These are phyloP conservation scores for Eutrema salsugineum DNA, from an alignment of 441 rosid genomes.

Conservation along the genomic window DNA sequence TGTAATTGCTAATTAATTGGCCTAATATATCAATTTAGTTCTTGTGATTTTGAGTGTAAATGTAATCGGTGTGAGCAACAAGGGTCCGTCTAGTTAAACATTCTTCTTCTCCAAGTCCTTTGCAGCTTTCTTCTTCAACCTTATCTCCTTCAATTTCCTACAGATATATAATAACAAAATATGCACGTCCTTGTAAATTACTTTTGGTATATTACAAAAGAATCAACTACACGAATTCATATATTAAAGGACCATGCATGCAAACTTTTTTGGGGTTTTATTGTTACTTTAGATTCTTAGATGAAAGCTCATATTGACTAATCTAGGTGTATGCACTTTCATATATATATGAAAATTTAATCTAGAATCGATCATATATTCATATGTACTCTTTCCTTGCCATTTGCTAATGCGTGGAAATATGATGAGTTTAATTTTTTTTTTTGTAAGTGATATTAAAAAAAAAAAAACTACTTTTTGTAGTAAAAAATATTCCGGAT, in stretches of 20 bases:
- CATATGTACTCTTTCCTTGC: not conserved
- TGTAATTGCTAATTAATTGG: not conserved
- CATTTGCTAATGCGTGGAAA: not conserved
- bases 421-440: no score
- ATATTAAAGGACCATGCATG: constrained; percentile 9
- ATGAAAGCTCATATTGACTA: constrained; percentile 2
- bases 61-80: constrained; percentile 43
- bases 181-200: not conserved
- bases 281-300: not conserved
- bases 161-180: not conserved
- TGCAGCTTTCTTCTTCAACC: constrained; percentile 35
- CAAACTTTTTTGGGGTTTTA: not conserved
- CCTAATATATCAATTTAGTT: constrained; percentile 21
- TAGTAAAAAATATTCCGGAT: no score
- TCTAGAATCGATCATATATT: not conserved
- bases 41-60: constrained; percentile 41
- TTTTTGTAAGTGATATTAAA: not conserved
- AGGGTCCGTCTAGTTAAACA: constrained; percentile 41
- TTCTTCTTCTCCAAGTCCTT: constrained; percentile 40
- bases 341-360: not conserved
- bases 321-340: no score
- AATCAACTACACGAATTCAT: not conserved
- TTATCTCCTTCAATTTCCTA: constrained; percentile 12
- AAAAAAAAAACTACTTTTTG: no score
- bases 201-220: not conserved